Conservation (phyloP, 768 basidiomycete genomes). For the Rhizopogon rudus region DNA sequence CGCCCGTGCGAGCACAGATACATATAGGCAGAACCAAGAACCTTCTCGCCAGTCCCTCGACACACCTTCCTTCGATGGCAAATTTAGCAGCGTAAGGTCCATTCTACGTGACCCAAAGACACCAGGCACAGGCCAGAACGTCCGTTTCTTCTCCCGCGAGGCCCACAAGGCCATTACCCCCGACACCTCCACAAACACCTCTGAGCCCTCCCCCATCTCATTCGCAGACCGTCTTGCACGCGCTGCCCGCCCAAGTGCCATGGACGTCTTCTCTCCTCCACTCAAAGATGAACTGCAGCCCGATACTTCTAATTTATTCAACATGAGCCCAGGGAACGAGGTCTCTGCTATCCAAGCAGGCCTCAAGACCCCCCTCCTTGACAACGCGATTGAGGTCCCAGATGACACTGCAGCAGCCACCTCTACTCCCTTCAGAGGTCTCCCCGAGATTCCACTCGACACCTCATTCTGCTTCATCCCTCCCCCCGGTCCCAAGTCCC, state of each 20-base stretch:
- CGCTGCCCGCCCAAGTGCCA: conserved; percentile 35
- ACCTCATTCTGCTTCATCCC: conserved; percentile 55
- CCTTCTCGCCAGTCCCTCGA: conserved; percentile 11
- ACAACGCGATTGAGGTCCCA: conserved; percentile 31
- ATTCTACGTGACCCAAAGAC: conserved; percentile 69
- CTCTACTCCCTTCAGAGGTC: conserved; percentile 6
- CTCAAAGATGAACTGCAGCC: conserved; percentile 17
- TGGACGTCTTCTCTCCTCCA: conserved; percentile 45
- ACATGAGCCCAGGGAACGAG: conserved; percentile 53
- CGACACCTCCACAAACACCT: conserved; percentile 47
- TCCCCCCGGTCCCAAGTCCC: conserved; percentile 46
- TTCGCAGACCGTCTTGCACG: conserved; percentile 19
- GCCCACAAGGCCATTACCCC: conserved; percentile 62
- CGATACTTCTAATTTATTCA: conserved; percentile 50
- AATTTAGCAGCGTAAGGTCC: conserved; percentile 57
- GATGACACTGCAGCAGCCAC: conserved; percentile 17
- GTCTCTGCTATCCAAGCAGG: conserved; percentile 39
- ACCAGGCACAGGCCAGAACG: conserved; percentile 74
- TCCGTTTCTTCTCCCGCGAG: conserved; percentile 72
- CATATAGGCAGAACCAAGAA: conserved; percentile 27
- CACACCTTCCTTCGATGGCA: conserved; percentile 19
- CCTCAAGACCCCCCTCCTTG: conserved; percentile 22
- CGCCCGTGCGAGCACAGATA: conserved; percentile 35
- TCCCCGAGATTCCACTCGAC: conserved; percentile 1
- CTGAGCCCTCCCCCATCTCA: conserved; percentile 23